These are phyloP conservation scores for Nyctanthes arbortristis DNA, from an alignment of 257 asterid genomes.

Conservation along the genomic window DNA sequence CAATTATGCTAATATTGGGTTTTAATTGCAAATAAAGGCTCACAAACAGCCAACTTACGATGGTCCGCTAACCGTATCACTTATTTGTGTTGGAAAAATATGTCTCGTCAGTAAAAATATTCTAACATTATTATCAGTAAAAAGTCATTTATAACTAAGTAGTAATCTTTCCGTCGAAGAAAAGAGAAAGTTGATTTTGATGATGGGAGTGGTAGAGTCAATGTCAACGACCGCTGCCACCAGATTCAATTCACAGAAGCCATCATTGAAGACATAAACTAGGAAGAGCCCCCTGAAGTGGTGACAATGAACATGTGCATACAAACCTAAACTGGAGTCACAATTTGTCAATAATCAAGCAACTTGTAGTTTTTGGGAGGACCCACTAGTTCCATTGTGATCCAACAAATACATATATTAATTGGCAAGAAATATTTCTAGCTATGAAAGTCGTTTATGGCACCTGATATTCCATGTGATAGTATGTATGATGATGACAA, in stretches of 20 bases:
- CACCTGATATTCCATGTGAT: too few relatives aligned
- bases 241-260: constrained; percentile 40
- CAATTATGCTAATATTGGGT: background rate
- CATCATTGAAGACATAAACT: constrained; percentile 33
- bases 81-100: too few relatives aligned
- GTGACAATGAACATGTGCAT: constrained; percentile 31
- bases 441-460: too few relatives aligned
- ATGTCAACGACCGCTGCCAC: constrained; percentile 48
- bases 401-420: background rate
- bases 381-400: constrained; percentile 39
- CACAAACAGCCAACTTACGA: too few relatives aligned
- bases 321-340: constrained; percentile 24
- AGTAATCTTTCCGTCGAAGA: background rate
- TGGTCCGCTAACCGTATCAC: too few relatives aligned
- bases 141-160: background rate
- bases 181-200: background rate
- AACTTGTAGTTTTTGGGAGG: constrained; percentile 36
- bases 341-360: constrained; percentile 35
- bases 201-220: constrained; percentile 45
- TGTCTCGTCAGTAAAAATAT: too few relatives aligned
- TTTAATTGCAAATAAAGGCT: background rate
- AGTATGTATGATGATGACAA: too few relatives aligned
- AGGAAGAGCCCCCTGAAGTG: constrained; percentile 22
- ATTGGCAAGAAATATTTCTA: too few relatives aligned
- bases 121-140: background rate